These are phyloP conservation scores for Fusarium verrucosum DNA, from an alignment of 2,329 filamentous ascomycete species.

Conservation along the genomic window DNA sequence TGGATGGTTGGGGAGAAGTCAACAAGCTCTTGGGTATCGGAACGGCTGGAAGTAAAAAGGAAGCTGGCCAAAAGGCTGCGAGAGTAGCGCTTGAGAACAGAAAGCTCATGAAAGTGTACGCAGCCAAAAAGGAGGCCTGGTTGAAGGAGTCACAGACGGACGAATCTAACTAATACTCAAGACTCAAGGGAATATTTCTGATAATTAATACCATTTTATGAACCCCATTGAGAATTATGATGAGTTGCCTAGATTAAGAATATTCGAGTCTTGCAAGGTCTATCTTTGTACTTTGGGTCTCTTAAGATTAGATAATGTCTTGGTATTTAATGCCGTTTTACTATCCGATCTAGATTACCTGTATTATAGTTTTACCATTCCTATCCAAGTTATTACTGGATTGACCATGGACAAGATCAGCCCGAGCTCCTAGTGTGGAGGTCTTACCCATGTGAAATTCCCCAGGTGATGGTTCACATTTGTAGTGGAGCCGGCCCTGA, in stretches of 20 bases:
- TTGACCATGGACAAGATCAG: neutral
- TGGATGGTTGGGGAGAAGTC: slow-evolving; percentile 75
- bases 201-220: neutral
- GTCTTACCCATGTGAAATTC: slow-evolving; percentile 1
- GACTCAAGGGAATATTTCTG: neutral
- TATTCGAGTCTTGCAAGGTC: no score
- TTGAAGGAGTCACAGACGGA: slow-evolving; percentile 44
- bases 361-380: no score
- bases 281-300: no score
- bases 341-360: no score
- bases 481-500: slow-evolving; percentile 33
- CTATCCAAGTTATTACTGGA: no score
- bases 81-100: slow-evolving; percentile 70
- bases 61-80: slow-evolving; percentile 75
- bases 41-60: slow-evolving; percentile 71
- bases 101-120: slow-evolving; percentile 65
- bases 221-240: neutral
- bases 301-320: no score
- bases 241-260: neutral
- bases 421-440: neutral
- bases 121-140: slow-evolving; percentile 59
- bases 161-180: neutral
- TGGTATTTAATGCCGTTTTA: no score
- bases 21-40: slow-evolving; percentile 70
- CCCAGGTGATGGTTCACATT: slow-evolving; percentile 2